Base-by-base conservation (phyloP, 352 stramenopile species). In the Globisporangium megalacanthum region DNA sequence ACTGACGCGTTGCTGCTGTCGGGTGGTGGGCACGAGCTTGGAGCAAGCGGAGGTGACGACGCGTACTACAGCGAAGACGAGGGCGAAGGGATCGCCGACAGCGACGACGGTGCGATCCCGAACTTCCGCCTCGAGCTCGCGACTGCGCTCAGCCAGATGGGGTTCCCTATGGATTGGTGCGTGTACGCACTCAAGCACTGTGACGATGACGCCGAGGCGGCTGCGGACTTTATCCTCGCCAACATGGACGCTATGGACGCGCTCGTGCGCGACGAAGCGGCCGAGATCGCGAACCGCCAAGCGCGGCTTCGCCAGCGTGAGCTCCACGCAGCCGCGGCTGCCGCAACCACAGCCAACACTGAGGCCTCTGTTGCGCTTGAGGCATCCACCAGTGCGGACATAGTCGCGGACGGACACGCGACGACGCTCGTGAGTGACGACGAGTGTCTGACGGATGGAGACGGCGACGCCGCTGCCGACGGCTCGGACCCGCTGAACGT, bases 91-190 rank as follows among this genome's bases (percentile, higher is more conserved):
- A 55, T 65, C 7, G 72, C 61, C 13, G 80, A 89, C 35, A 36
- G 36, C n/a, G 48, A 66, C 10, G 75, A 82, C 20, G 72, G 81
- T 15, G 58, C 51, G 8, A 88, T 92, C 33, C 85, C 83, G 2
- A 93, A 92, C 70, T 92, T 94, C 57, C 82, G 86, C 9, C 87
- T 94, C 70, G 84, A 94, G 49, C 63, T 93, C 33, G 80, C 77
- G 7, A 92, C 82, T 1, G 76, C 77, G 6, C 56, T 95, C 6
- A 92, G 75, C 54, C 79, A 93, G 59, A 92, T 95, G 84, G 86
- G 86, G 0, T 94, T 95, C 54, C 80, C 82, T 0, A 90, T 95
- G 73, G 84, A 95, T 10, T 94, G 84, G 84, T 95, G 84, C 47
- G 61, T 95, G 5, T 93, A 93, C 48, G 84, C 86, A 35, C 52